Base-by-base conservation (phyloP, 1,284 basidiomycete genomes). In the Boletus mariae region DNA sequence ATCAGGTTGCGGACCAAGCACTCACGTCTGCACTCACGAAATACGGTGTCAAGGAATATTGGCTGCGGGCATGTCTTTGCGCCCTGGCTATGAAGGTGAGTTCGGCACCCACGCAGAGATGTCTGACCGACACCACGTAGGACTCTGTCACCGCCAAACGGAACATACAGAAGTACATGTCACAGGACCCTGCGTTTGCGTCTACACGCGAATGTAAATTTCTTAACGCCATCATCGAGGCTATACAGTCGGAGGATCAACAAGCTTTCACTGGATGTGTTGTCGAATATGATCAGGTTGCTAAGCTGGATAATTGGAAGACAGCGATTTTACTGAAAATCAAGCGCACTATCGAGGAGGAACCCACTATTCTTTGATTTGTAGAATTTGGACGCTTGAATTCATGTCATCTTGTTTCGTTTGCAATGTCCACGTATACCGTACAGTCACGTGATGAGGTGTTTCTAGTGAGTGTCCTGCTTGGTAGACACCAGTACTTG, bases 31-130 rank as follows among this genome's bases (percentile, higher is more conserved):
- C 88, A 17, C 75, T 99, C 62, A 99, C 97, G n/a, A 94, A 94
- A 72, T 99, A 98, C 76, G 94, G 91, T 59, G 96, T 98, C 62
- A 99, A 98, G 75, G 96, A 99, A 66, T 98, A 97, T 70, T 98
- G 94, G 87, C 78, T 99, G 43, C 83, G 87, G 61, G 83, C 94
- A 2, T 85, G 85, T 32, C 74, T 99, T 26, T 99, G 96, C 68
- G 91, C 91, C 38, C 78, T 98, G 52, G 96, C 94, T 17, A 89
- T 92, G 79, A 82, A 81, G 56, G 94, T 95, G 72, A 63, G 84
- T 75, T 13, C 54, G 37, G 10, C 10, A 45, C 42, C 31, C 44
- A 15, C 26, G 11, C n/a, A 11, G 51, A 25, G 34, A 32, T 51
- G 41, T 26, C 45, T 42, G 17, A 31, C 61, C 5, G 34, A 59